Evolutionary conservation across 1,284 basidiomycete genomes (phyloP).

Genomic region (Boletus hoseneyae): DNA sequence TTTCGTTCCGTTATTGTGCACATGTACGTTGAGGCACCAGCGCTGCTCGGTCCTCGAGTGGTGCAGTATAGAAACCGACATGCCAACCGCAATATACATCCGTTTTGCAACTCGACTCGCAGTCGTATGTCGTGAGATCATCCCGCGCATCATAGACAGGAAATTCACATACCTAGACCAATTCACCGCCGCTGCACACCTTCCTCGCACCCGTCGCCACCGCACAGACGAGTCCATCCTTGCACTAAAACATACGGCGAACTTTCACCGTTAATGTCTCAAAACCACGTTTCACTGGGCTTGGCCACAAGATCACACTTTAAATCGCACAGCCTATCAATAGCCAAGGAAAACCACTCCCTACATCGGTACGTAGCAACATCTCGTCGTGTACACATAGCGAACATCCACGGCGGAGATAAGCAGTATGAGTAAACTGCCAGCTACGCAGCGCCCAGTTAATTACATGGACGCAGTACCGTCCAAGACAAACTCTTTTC

Average conservation of each 20-base stretch:
- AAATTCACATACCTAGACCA: slow-evolving; percentile 6
- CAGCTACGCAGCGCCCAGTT: no score
- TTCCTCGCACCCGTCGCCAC: slow-evolving; percentile 30
- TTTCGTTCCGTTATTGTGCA: slow-evolving; percentile 3
- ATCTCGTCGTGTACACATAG: no score
- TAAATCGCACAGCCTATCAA: not conserved
- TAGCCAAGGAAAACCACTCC: no score
- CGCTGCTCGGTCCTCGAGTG: not conserved
- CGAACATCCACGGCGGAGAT: no score
- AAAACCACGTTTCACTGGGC: slow-evolving; percentile 6
- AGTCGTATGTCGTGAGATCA: not conserved
- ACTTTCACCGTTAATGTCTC: slow-evolving; percentile 11
- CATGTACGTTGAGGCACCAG: not conserved
- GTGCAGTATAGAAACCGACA: slow-evolving; percentile 3
- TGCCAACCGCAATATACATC: not conserved
- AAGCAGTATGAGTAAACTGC: no score
- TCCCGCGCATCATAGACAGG: not conserved
- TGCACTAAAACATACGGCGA: slow-evolving; percentile 8
- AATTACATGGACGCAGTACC: no score
- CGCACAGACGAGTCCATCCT: slow-evolving; percentile 15
- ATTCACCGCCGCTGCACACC: slow-evolving; percentile 10
- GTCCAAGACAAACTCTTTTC: no score
- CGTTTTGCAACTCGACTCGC: not conserved
- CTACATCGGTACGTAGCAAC: no score
- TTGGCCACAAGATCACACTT: no score